phyloP scores from a whole-genome alignment of 225 moss, liverwort and hornwort genomes.

The Bryum argenteum region DNA sequence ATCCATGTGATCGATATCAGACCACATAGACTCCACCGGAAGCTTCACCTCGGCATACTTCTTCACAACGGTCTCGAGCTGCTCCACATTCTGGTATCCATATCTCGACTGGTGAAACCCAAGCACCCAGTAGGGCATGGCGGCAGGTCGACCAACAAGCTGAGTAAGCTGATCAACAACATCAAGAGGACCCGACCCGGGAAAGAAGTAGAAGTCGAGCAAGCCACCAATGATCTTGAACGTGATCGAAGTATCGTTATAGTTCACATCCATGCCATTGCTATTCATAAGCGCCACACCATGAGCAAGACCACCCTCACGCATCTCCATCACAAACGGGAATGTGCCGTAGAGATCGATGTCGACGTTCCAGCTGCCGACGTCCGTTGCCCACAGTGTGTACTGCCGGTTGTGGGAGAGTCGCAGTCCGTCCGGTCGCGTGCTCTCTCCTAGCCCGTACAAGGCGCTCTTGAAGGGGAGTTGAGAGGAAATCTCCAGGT shows the following conservation, averaged over 20 bases:
- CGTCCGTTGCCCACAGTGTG: conserved; percentile 88
- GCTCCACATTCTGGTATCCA: conserved; percentile 55
- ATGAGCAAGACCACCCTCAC: conserved; percentile 59
- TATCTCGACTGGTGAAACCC: conserved; percentile 63
- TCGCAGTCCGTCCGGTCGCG: conserved; percentile 74
- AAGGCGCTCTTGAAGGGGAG: conserved; percentile 63
- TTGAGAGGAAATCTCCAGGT: conserved; percentile 76
- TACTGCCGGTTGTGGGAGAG: conserved; percentile 67
- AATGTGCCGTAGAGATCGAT: conserved; percentile 78
- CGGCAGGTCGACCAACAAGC: conserved; percentile 78
- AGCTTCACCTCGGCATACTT: conserved; percentile 55
- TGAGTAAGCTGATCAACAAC: conserved; percentile 78
- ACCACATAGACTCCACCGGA: conserved; percentile 68
- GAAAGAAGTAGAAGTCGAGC: conserved; percentile 87
- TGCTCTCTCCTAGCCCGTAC: conserved; percentile 87
- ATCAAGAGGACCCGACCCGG: conserved; percentile 64
- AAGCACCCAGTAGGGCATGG: conserved; percentile 93
- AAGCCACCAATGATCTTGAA: conserved; percentile 78
- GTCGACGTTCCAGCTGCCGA: conserved; percentile 60
- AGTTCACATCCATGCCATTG: conserved; percentile 84
- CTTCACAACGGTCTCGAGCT: conserved; percentile 50
- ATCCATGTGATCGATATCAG: conserved; percentile 70
- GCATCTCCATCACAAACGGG: conserved; percentile 78
- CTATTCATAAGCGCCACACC: conserved; percentile 76
- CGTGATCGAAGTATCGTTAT: conserved; percentile 57